These are phyloP conservation scores for Tuber brumale DNA, from an alignment of 495 filamentous ascomycete species.

Conservation along the genomic window DNA sequence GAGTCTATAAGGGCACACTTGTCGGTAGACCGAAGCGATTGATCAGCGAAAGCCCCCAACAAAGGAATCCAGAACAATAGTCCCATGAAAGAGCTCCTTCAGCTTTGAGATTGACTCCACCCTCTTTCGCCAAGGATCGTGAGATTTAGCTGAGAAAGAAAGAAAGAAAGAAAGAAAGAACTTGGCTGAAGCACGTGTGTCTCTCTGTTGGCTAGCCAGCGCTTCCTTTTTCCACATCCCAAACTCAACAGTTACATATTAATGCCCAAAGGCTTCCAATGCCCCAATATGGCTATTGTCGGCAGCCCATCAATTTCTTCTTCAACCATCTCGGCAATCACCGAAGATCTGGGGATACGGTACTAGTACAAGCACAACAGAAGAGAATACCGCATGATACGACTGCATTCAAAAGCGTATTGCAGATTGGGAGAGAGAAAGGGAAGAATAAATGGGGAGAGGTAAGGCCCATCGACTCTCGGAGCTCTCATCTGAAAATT, in stretches of 20 bases:
- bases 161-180: background rate
- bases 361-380: background rate
- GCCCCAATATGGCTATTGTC: background rate
- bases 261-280: background rate
- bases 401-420: background rate
- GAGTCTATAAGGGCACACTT: background rate
- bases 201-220: background rate
- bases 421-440: background rate
- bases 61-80: conserved; percentile 2
- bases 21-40: background rate
- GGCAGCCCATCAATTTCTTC: background rate
- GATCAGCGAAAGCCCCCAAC: background rate
- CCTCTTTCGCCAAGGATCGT: background rate
- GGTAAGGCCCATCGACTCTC: background rate
- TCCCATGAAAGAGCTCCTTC: background rate
- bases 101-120: background rate
- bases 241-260: background rate
- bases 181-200: background rate
- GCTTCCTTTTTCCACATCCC: background rate
- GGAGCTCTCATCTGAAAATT: background rate
- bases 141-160: background rate
- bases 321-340: background rate
- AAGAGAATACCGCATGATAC: background rate
- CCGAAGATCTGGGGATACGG: background rate
- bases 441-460: background rate